phyloP scores from a whole-genome alignment of 768 basidiomycete genomes.

The Tulasnella sp. region DNA sequence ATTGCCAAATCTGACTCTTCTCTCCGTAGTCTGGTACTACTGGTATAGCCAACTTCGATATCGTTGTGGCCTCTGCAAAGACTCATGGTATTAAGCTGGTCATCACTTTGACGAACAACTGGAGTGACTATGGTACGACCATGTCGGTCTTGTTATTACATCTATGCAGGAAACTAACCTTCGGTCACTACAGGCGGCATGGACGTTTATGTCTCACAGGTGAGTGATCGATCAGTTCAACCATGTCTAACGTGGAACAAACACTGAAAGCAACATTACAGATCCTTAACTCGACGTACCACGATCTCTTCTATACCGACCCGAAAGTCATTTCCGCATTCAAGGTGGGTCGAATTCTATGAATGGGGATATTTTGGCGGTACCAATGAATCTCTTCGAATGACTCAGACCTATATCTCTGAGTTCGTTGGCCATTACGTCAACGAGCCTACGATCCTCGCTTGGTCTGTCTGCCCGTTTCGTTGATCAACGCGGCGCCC shows the following conservation, averaged over 20 bases:
- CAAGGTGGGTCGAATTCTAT: conserved; percentile 23
- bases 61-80: conserved; percentile 46
- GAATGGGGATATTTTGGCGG: background rate
- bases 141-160: no score
- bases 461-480: background rate
- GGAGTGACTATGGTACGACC: conserved; percentile 31
- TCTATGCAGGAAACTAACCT: no score
- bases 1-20: conserved; percentile 23
- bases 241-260: background rate
- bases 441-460: conserved; percentile 36
- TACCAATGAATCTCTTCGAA: no score
- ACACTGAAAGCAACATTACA: background rate
- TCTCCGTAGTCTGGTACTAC: conserved; percentile 42
- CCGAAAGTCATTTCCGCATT: conserved; percentile 37
- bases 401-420: conserved; percentile 34
- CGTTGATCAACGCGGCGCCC: no score
- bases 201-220: conserved; percentile 53
- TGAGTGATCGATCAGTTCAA: conserved; percentile 13
- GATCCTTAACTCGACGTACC: conserved; percentile 21
- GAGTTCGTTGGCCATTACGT: conserved; percentile 39
- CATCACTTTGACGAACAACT: conserved; percentile 33
- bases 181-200: conserved; percentile 33
- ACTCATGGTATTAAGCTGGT: conserved; percentile 49
- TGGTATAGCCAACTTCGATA: conserved; percentile 35
- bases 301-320: conserved; percentile 54